These are phyloP conservation scores for Biscutella auriculata DNA, from an alignment of 441 rosid species.

Conservation along the genomic window DNA sequence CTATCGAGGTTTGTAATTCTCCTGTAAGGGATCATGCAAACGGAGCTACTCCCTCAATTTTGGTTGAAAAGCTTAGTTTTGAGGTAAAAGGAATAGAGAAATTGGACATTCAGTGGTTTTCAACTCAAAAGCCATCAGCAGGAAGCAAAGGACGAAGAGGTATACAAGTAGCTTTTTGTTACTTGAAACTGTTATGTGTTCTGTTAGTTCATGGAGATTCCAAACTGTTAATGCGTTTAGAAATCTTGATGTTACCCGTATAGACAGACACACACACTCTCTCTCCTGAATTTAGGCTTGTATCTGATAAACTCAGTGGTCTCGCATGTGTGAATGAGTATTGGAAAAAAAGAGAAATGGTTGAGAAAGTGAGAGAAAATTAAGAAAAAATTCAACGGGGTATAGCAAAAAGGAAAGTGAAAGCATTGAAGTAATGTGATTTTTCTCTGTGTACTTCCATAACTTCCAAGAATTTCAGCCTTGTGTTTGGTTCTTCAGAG, in stretches of 20 bases:
- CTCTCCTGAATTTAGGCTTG: background rate
- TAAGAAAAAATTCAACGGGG: background rate
- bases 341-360: background rate
- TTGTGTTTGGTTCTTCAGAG: background rate
- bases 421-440: background rate
- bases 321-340: background rate
- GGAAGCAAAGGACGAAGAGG: slow-evolving; percentile 69
- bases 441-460: background rate
- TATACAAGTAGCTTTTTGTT: slow-evolving; percentile 10
- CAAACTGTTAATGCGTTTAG: background rate
- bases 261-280: background rate
- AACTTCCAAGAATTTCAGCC: background rate
- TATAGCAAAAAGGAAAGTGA: background rate
- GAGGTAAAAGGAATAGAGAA: slow-evolving; percentile 79
- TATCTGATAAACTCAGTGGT: background rate
- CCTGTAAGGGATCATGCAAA: slow-evolving; percentile 9
- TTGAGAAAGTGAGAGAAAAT: background rate
- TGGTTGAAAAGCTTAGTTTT: slow-evolving; percentile 67
- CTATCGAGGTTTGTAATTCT: slow-evolving; percentile 49
- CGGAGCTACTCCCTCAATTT: slow-evolving; percentile 27
- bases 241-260: background rate
- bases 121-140: slow-evolving; percentile 50
- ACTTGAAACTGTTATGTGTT: slow-evolving; percentile 2
- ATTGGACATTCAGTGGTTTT: slow-evolving; percentile 76
- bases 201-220: background rate